These are phyloP conservation scores for Euphrasia arctica DNA, from an alignment of 305 asterid species.

Conservation along the genomic window DNA sequence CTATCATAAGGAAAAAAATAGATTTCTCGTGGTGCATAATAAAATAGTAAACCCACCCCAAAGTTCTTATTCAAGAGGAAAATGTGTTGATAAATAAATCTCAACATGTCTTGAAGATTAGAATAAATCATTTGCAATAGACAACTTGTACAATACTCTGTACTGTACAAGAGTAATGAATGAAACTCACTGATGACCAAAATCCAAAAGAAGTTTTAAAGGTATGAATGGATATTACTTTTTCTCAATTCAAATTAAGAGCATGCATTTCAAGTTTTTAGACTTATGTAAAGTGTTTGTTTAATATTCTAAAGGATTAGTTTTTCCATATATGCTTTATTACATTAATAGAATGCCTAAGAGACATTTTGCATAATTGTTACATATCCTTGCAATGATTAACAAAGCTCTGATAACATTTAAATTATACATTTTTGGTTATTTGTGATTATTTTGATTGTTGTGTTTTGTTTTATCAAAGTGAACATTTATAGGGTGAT, in stretches of 20 bases:
- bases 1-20: no score
- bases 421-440: no score
- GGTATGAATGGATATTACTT: neutral
- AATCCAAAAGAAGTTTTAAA: neutral
- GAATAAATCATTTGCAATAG: neutral
- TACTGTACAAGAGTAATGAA: neutral
- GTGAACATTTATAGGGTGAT: no score
- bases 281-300: neutral
- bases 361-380: no score
- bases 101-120: neutral
- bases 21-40: no score
- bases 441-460: no score
- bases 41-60: no score
- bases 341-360: neutral
- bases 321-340: neutral
- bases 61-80: neutral
- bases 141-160: neutral
- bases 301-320: neutral
- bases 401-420: no score
- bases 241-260: neutral
- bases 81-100: neutral
- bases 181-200: neutral
- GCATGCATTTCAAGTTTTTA: neutral
- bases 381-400: no score
- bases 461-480: no score